Evolutionary conservation across 441 rosid species (phyloP), one percentile per base, ranked within the genome.

Genomic region (Omphalea diandra): DNA sequence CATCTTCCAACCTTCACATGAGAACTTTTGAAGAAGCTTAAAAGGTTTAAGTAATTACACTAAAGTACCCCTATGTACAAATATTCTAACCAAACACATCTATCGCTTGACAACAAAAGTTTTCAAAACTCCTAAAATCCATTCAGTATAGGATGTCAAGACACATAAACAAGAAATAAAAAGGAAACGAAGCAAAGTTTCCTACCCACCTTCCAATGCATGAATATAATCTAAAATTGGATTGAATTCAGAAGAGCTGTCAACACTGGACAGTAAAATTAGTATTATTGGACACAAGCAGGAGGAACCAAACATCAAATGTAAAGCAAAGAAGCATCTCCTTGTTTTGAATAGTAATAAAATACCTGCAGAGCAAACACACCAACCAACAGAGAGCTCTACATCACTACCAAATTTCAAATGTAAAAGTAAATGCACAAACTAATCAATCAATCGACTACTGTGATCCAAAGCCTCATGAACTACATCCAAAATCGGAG

Each of bases 241-340:
- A 17, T 14, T 22, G 47, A 7, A n/a, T 50, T n/a, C 26, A 4
- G 32, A 11, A 53, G 17, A 3, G 1, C 2, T 0, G 4, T 10
- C 15, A 53, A 4, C 32, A 11, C 18, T 26, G 4, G 11, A 2
- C 32, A 27, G 27, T 54, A 54, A 54, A 27, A 26, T 50, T n/a
- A 26, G 4, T 26, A 53, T 15, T 26, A 53, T 8, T 26, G n/a
- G n/a, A n/a, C n/a, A 27, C 3, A 12, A 26, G 7, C 26, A 24
- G 33, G 59, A 54, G 6, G 27, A 52, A 54, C n/a, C 33, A 54
- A 50, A 54, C 35, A 54, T 54, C 54, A 50, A n/a, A 50, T n/a
- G 31, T 29, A 15, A 27, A 14, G 35, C 36, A 29, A 55, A 27
- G 24, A 49, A 49, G 26, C 9, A n/a, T n/a, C 54, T 49, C 27